Conservation (phyloP, 2,329 filamentous ascomycete genomes). For the Neonectria faginata region DNA sequence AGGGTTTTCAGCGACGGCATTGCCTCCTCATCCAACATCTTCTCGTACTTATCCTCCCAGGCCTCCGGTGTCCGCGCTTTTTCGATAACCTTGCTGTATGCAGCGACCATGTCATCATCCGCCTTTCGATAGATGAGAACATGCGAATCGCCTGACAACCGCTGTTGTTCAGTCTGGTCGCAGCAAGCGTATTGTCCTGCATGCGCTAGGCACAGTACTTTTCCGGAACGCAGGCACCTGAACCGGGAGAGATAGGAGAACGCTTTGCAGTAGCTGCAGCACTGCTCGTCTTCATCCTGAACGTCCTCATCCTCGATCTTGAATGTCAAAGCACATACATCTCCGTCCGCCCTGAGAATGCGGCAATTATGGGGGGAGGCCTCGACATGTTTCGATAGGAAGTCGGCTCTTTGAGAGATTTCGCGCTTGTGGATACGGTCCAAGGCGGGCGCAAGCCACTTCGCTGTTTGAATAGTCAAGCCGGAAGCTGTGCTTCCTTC, state of each 20-base stretch:
- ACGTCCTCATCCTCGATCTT: slow-evolving; percentile 79
- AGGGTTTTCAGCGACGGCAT: slow-evolving; percentile 88
- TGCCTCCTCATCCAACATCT: slow-evolving; percentile 83
- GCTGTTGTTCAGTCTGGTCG: slow-evolving; percentile 72
- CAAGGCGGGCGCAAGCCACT: slow-evolving; percentile 92
- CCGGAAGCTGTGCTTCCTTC: slow-evolving; percentile 75
- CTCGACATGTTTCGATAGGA: slow-evolving; percentile 74
- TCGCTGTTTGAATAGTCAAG: slow-evolving; percentile 86
- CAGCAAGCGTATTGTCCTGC: slow-evolving; percentile 87
- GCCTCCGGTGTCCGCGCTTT: slow-evolving; percentile 86
- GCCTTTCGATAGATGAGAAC: slow-evolving; percentile 81
- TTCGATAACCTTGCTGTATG: slow-evolving; percentile 82
- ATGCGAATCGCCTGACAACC: slow-evolving; percentile 78
- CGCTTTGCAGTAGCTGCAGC: slow-evolving; percentile 91
- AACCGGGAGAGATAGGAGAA: slow-evolving; percentile 94
- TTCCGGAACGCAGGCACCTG: slow-evolving; percentile 83
- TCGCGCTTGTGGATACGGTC: slow-evolving; percentile 83
- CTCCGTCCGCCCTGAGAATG: slow-evolving; percentile 56
- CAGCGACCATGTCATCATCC: slow-evolving; percentile 73
- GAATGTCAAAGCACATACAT: slow-evolving; percentile 70
- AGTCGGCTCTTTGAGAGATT: slow-evolving; percentile 72
- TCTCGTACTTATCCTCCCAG: slow-evolving; percentile 92
- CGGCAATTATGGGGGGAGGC: slow-evolving; percentile 65
- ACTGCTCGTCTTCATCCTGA: slow-evolving; percentile 92
- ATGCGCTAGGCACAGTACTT: slow-evolving; percentile 84